phyloP scores from a whole-genome alignment of 495 filamentous ascomycete species.

The Podospora tetraspora region DNA sequence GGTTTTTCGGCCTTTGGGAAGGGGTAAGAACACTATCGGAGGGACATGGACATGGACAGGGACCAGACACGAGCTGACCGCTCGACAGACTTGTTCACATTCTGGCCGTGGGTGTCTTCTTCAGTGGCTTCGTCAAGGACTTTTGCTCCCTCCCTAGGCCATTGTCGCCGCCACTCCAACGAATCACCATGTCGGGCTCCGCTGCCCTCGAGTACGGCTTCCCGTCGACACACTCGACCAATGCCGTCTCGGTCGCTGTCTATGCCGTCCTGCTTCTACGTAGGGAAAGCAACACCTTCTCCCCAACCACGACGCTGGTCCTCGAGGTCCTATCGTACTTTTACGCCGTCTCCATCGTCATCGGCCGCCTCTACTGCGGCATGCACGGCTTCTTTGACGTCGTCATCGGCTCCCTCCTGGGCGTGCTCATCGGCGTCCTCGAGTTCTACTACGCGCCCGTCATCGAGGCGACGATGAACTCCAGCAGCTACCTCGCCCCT shows the following conservation, averaged over 20 bases:
- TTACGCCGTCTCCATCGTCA: conserved; percentile 82
- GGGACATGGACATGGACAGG: not conserved
- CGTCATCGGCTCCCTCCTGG: conserved; percentile 68
- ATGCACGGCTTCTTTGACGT: conserved; percentile 98
- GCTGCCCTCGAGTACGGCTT: conserved; percentile 95
- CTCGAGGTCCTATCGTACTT: conserved; percentile 66
- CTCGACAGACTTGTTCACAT: conserved; percentile 72
- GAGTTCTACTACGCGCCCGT: conserved; percentile 66
- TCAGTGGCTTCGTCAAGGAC: conserved; percentile 91
- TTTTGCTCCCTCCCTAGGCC: conserved; percentile 91
- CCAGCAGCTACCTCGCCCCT: conserved; percentile 52
- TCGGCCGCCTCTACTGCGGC: conserved; percentile 91
- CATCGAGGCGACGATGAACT: conserved; percentile 62
- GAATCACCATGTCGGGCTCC: conserved; percentile 95
- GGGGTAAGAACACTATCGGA: conserved; percentile 57
- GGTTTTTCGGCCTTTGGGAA: conserved; percentile 74
- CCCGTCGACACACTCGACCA: conserved; percentile 93
- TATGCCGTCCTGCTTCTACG: conserved; percentile 69
- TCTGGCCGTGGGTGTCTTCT: conserved; percentile 83
- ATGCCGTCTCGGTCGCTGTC: conserved; percentile 88
- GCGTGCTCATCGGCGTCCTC: conserved; percentile 56
- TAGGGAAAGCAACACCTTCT: conserved; percentile 48
- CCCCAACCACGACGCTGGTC: conserved; percentile 46
- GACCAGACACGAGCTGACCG: conserved; percentile 9
- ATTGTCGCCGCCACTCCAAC: conserved; percentile 83